A percentile compares a stretch with the other conserved stretches of the same genome.
These are phyloP conservation scores for Posidonia oceanica DNA, from an alignment of 116 monocot species.

Conservation along the genomic window DNA sequence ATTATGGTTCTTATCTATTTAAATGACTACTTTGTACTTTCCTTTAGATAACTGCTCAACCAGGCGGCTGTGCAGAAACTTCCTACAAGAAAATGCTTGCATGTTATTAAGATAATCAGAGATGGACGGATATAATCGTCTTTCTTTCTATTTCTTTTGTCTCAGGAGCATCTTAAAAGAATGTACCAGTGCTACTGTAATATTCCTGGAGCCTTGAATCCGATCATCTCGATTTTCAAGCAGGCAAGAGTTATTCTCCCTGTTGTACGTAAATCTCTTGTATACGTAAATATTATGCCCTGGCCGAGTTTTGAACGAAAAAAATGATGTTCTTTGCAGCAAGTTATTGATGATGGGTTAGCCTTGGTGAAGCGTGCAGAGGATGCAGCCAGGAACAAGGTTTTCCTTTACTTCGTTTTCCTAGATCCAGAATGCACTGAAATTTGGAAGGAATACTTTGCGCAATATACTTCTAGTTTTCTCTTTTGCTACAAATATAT, in stretches of 20 bases:
- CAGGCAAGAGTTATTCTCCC: conserved; percentile 19
- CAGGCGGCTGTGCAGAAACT: too few species aligned
- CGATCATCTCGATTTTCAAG: conserved; percentile 54
- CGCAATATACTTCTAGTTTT: not conserved
- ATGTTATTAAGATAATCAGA: too few species aligned
- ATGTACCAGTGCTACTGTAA: conserved; percentile 49
- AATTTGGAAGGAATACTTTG: not conserved
- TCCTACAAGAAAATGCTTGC: too few species aligned
- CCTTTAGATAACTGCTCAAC: too few species aligned
- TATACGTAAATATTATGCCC: too few species aligned
- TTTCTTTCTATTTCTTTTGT: not conserved
- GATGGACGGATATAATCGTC: too few species aligned
- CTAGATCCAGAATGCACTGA: not conserved
- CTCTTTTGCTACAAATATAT: not conserved
- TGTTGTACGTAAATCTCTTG: too few species aligned
- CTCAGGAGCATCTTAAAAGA: conserved; percentile 44
- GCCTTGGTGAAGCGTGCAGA: conserved; percentile 69
- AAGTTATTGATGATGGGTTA: conserved; percentile 56
- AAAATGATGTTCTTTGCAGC: conserved; percentile 22
- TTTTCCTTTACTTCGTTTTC: conserved; percentile 15
- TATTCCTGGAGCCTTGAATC: conserved; percentile 43
- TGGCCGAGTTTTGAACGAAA: too few species aligned
- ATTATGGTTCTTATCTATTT: too few species aligned
- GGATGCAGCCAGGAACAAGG: conserved; percentile 60
- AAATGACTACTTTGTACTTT: too few species aligned